Conservation (phyloP, 805 yeast species). For the Myxozyma sirexii region DNA sequence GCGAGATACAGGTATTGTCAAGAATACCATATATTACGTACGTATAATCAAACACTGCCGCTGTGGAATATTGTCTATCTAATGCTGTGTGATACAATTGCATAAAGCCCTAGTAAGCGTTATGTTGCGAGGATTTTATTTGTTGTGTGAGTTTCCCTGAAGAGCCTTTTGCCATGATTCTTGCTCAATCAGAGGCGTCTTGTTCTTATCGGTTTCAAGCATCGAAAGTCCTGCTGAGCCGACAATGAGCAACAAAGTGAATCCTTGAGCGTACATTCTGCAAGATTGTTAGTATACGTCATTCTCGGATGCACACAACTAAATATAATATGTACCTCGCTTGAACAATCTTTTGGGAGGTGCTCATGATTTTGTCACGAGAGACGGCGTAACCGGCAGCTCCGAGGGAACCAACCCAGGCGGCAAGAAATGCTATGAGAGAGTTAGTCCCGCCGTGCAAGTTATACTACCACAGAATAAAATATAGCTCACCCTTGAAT, state of each 20-base stretch:
- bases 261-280: constrained; percentile 84
- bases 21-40: too few species aligned
- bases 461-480: constrained; percentile 36
- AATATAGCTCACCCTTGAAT: constrained; percentile 40
- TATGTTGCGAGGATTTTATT: too few species aligned
- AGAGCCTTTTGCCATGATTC: constrained; percentile 5
- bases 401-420: constrained; percentile 79
- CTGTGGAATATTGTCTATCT: not conserved
- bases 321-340: constrained; percentile 50
- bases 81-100: not conserved
- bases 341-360: constrained; percentile 78
- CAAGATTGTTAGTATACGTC: not conserved
- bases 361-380: constrained; percentile 72
- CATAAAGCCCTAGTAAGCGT: not conserved
- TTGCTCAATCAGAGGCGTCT: not conserved
- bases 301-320: not conserved
- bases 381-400: constrained; percentile 78
- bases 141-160: not conserved
- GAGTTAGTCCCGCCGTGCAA: too few species aligned
- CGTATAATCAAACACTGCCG: too few species aligned
- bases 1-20: too few species aligned
- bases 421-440: constrained; percentile 62
- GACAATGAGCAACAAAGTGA: constrained; percentile 70
- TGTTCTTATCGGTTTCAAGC: constrained; percentile 46
- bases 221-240: constrained; percentile 55